Conservation (phyloP, 371 early-diverging fungal species). For the Cokeromyces recurvatus region DNA sequence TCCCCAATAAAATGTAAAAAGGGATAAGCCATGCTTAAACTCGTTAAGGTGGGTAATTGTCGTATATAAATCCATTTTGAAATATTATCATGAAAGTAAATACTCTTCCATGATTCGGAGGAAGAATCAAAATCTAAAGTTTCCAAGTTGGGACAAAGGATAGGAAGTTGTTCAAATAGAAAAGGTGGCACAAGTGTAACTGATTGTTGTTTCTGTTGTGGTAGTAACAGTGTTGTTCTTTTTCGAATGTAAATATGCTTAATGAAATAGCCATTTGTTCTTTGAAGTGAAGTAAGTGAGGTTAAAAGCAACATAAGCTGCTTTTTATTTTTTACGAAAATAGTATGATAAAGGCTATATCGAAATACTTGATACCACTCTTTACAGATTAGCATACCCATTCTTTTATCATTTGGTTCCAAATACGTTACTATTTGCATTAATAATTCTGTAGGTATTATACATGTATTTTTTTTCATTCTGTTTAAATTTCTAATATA, state of each 20-base stretch:
- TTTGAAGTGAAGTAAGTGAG: too few species aligned
- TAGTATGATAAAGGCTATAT: conserved; percentile 1
- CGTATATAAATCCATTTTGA: neutral
- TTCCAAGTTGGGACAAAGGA: conserved; percentile 11
- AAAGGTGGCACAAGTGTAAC: neutral
- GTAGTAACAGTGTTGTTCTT: neutral
- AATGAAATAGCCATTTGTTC: conserved; percentile 5
- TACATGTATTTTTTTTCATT: neutral
- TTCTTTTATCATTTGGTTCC: conserved; percentile 1
- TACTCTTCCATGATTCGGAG: conserved; percentile 6
- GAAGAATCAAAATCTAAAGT: conserved; percentile 6
- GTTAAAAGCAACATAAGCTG: too few species aligned
- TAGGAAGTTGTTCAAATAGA: conserved; percentile 5
- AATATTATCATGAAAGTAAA: neutral
- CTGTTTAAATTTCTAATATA: too few species aligned
- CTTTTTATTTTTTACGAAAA: neutral
- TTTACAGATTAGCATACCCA: conserved; percentile 1
- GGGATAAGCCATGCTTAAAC: conserved; percentile 2
- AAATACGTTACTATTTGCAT: conserved; percentile 6
- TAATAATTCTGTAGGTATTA: conserved; percentile 7
- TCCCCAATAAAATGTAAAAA: conserved; percentile 4
- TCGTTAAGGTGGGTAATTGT: conserved; percentile 7
- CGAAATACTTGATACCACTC: conserved; percentile 11
- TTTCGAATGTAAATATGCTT: neutral
- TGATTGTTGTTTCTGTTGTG: neutral